Conservation (phyloP, 2,329 filamentous ascomycete species). For the Huntiella omanensis region DNA sequence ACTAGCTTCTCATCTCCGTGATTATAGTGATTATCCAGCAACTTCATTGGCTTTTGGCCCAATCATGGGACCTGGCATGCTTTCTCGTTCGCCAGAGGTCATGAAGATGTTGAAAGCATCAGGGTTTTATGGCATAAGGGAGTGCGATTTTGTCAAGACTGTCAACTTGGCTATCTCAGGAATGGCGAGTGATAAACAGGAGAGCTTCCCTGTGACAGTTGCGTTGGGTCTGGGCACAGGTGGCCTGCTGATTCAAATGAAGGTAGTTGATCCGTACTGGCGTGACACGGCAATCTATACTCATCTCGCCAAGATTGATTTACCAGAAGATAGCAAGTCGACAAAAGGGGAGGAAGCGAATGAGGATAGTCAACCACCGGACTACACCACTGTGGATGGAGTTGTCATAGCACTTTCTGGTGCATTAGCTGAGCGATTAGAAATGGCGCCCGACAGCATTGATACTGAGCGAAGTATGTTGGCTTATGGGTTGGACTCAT, state of each 20-base stretch:
- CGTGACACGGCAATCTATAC: conserved; percentile 29
- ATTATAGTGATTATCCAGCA: conserved; percentile 22
- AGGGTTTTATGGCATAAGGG: conserved; percentile 35
- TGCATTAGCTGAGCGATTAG: conserved; percentile 20
- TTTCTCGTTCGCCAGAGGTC: conserved; percentile 28
- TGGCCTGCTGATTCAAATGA: conserved; percentile 32
- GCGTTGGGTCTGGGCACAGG: conserved; percentile 36
- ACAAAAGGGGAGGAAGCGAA: conserved; percentile 10
- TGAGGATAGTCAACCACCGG: conserved; percentile 10
- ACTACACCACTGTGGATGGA: conserved; percentile 11
- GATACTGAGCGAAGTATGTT: conserved; percentile 22
- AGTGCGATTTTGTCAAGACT: conserved; percentile 29
- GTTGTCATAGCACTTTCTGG: conserved; percentile 16
- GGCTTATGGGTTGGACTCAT: conserved; percentile 32
- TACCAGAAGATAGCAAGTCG: conserved; percentile 9
- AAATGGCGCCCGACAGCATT: conserved; percentile 26
- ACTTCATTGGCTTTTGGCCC: conserved; percentile 34
- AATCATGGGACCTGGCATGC: conserved; percentile 34
- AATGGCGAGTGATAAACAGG: not conserved
- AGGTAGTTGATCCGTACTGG: conserved; percentile 35
- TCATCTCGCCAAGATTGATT: conserved; percentile 29
- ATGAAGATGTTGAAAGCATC: conserved; percentile 29
- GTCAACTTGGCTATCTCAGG: conserved; percentile 27
- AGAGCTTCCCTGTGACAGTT: conserved; percentile 25
- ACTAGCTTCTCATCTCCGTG: conserved; percentile 21